phyloP scores from a whole-genome alignment of 1,284 basidiomycete genomes.

The Boletus smithii region DNA sequence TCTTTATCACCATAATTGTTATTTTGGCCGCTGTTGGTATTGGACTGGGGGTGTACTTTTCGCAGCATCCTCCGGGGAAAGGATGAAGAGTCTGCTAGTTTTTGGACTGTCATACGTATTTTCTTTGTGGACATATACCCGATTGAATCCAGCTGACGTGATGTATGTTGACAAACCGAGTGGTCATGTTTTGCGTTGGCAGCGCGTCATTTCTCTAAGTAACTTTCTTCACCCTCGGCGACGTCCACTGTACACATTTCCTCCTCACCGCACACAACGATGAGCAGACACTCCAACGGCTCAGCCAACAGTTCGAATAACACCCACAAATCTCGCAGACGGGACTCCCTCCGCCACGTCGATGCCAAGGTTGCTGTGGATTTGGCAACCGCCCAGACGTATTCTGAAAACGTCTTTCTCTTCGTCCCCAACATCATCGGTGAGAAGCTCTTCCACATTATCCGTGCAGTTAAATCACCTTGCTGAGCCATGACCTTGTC shows the following conservation, averaged over 20 bases:
- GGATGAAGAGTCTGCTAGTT: not conserved
- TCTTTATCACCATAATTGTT: slow-evolving; percentile 36
- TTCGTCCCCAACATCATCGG: slow-evolving; percentile 98
- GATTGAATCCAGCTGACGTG: slow-evolving; percentile 22
- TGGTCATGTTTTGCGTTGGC: slow-evolving; percentile 14
- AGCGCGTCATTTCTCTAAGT: slow-evolving; percentile 20
- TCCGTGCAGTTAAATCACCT: not conserved
- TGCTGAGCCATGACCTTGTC: slow-evolving; percentile 6
- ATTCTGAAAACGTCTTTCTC: slow-evolving; percentile 91
- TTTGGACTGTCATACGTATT: not conserved
- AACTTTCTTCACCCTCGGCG: not conserved
- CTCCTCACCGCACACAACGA: slow-evolving; percentile 17
- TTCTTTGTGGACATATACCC: not conserved
- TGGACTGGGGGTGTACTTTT: slow-evolving; percentile 32
- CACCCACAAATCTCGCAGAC: slow-evolving; percentile 20
- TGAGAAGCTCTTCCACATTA: slow-evolving; percentile 31
- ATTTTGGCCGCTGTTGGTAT: slow-evolving; percentile 31
- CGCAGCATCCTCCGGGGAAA: slow-evolving; percentile 8
- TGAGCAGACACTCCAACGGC: slow-evolving; percentile 31
- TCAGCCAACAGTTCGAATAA: slow-evolving; percentile 13
- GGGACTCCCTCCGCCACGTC: slow-evolving; percentile 56
- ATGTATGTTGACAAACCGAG: slow-evolving; percentile 11
- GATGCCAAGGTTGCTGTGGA: slow-evolving; percentile 79
- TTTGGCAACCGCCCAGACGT: slow-evolving; percentile 78
- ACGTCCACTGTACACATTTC: not conserved